These are phyloP conservation scores for Fusarium concolor DNA, from an alignment of 2,329 filamentous ascomycete genomes.

Conservation along the genomic window DNA sequence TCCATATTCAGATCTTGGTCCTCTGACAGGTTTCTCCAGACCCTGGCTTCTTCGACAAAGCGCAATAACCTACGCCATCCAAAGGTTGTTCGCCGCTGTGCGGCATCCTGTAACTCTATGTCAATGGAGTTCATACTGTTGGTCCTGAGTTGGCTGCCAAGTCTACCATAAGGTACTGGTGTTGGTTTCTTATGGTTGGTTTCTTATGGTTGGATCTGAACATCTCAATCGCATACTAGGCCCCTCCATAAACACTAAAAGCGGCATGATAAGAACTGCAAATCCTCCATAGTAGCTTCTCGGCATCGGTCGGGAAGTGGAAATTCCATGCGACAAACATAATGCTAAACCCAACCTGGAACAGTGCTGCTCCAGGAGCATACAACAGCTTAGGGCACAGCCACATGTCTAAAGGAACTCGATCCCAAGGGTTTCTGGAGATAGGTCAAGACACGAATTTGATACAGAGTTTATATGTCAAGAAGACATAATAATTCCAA, in stretches of 20 bases:
- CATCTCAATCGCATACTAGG: not conserved
- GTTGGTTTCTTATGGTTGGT: not conserved
- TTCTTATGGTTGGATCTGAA: not conserved
- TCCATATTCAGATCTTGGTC: not conserved
- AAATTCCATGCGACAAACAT: not conserved
- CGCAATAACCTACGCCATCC: not conserved
- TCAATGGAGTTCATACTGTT: not conserved
- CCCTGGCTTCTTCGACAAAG: not conserved
- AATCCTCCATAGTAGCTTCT: not conserved
- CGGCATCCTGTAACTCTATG: not conserved
- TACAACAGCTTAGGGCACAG: not conserved
- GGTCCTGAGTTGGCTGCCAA: not conserved
- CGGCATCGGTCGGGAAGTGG: not conserved
- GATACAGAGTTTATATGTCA: slow-evolving; percentile 33
- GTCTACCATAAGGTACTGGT: not conserved
- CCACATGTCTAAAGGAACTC: slow-evolving; percentile 17
- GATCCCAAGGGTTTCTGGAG: slow-evolving; percentile 36
- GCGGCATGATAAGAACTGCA: not conserved
- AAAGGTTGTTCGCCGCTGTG: not conserved
- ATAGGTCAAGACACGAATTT: slow-evolving; percentile 31
- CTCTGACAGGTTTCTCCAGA: not conserved
- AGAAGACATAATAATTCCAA: slow-evolving; percentile 39
- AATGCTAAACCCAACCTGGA: not conserved
- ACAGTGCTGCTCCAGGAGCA: not conserved
- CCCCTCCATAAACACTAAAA: not conserved